These are phyloP conservation scores for Trapa incisa DNA, from an alignment of 345 rosid genomes.

Conservation along the genomic window DNA sequence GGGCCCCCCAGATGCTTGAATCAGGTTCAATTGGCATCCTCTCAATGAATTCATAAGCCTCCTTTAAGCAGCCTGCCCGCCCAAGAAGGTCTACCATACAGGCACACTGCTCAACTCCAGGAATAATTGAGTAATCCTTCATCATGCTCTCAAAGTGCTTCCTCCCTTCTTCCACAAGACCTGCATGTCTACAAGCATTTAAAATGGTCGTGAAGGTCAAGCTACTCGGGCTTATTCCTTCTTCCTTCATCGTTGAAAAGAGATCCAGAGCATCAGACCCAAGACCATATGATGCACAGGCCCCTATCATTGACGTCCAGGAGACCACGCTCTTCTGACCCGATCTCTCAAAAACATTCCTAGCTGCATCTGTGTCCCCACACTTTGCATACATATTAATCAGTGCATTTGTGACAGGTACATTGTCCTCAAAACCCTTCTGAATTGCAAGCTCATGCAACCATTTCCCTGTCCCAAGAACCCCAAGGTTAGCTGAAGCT, in stretches of 20 bases:
- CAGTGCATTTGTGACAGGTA: slow-evolving; percentile 25
- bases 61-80: slow-evolving; percentile 29
- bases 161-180: slow-evolving; percentile 39
- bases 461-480: slow-evolving; percentile 16
- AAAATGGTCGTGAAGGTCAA: slow-evolving; percentile 23
- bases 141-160: slow-evolving; percentile 33
- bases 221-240: slow-evolving; percentile 14
- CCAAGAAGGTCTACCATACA: slow-evolving; percentile 48
- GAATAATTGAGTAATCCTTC: slow-evolving; percentile 25
- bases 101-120: slow-evolving; percentile 30
- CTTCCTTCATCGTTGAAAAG: slow-evolving; percentile 22
- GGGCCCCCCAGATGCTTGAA: slow-evolving; percentile 34
- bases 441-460: slow-evolving; percentile 18
- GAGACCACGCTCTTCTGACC: slow-evolving; percentile 21
- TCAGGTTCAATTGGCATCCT: slow-evolving; percentile 32
- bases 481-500: slow-evolving; percentile 41
- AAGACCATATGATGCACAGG: slow-evolving; percentile 9
- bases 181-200: slow-evolving; percentile 44
- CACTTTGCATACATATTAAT: slow-evolving; percentile 32
- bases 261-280: slow-evolving; percentile 15
- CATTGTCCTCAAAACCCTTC: slow-evolving; percentile 18
- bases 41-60: slow-evolving; percentile 30
- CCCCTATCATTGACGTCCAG: slow-evolving; percentile 24
- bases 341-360: slow-evolving; percentile 21
- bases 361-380: slow-evolving; percentile 5